phyloP scores from a whole-genome alignment of 495 filamentous ascomycete species.

The Mytilinidion resinicola region DNA sequence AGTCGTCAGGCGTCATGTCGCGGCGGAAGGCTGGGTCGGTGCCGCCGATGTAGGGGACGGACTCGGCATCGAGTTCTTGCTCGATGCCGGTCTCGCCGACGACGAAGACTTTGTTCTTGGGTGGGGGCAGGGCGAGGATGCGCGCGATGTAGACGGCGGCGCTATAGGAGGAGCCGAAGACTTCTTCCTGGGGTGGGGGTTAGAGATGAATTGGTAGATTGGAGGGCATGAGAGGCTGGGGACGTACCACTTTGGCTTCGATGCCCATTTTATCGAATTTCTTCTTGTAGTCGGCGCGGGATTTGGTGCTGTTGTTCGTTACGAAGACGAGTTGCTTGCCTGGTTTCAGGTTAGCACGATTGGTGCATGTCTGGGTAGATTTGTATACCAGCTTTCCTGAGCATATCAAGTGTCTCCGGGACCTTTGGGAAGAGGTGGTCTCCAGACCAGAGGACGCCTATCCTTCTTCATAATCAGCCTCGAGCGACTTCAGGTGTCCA shows the following conservation, averaged over 20 bases:
- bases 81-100: constrained; percentile 90
- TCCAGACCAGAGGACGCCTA: constrained; percentile 95
- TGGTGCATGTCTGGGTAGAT: not conserved
- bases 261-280: constrained; percentile 83
- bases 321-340: constrained; percentile 94
- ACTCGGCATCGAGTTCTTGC: constrained; percentile 71
- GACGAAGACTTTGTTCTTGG: constrained; percentile 88
- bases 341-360: constrained; percentile 28
- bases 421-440: constrained; percentile 79
- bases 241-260: constrained; percentile 54
- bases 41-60: constrained; percentile 75
- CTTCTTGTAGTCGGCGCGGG: constrained; percentile 82
- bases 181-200: constrained; percentile 61
- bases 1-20: constrained; percentile 73
- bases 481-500: not conserved
- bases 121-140: constrained; percentile 68
- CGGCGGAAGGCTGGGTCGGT: constrained; percentile 74
- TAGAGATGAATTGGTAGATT: too few species aligned
- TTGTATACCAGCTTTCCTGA: constrained; percentile 65
- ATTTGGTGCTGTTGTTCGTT: constrained; percentile 98
- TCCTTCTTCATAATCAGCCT: constrained; percentile 38
- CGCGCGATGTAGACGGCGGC: constrained; percentile 93
- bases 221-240: too few species aligned
- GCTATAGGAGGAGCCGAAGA: constrained; percentile 93
- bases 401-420: constrained; percentile 71